Evolutionary conservation across 2,329 filamentous ascomycete genomes (phyloP).

Genomic region (Gaeumannomyces tritici): DNA sequence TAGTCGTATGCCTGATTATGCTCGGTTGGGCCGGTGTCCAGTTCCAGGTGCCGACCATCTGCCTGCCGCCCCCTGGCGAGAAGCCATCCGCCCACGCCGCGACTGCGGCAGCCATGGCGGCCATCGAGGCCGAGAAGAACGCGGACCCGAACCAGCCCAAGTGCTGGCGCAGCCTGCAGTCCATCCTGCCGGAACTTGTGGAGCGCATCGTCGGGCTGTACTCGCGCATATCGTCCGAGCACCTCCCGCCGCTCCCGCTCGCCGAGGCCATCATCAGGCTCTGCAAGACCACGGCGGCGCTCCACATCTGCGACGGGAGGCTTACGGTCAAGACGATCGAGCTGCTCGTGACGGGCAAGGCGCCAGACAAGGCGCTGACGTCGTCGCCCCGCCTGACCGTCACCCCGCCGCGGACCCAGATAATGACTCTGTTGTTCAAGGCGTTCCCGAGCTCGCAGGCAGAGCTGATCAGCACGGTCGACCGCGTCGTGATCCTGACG

Average conservation of each 20-base stretch:
- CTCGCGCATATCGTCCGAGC: conserved; percentile 59
- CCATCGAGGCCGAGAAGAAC: conserved; percentile 27
- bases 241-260: conserved; percentile 59
- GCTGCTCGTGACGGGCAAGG: conserved; percentile 54
- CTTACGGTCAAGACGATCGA: conserved; percentile 52
- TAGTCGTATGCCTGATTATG: conserved; percentile 72
- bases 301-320: conserved; percentile 56
- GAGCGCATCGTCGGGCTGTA: conserved; percentile 70
- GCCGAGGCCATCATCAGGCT: conserved; percentile 68
- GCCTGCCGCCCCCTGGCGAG: conserved; percentile 41
- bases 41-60: conserved; percentile 62
- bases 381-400: conserved; percentile 47
- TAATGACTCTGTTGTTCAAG: conserved; percentile 55
- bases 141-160: conserved; percentile 38
- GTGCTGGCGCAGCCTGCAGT: conserved; percentile 43
- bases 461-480: conserved; percentile 60
- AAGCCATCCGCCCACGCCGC: conserved; percentile 15
- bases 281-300: conserved; percentile 56
- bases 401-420: conserved; percentile 49
- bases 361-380: conserved; percentile 38
- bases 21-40: conserved; percentile 77
- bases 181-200: conserved; percentile 60
- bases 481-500: conserved; percentile 70
- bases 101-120: conserved; percentile 6
- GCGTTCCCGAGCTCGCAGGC: conserved; percentile 60